A percentile compares a stretch with the other conserved stretches of the same genome.
phyloP scores from a whole-genome alignment of 495 filamentous ascomycete species.

The Pyrenopolyporus hunteri region DNA sequence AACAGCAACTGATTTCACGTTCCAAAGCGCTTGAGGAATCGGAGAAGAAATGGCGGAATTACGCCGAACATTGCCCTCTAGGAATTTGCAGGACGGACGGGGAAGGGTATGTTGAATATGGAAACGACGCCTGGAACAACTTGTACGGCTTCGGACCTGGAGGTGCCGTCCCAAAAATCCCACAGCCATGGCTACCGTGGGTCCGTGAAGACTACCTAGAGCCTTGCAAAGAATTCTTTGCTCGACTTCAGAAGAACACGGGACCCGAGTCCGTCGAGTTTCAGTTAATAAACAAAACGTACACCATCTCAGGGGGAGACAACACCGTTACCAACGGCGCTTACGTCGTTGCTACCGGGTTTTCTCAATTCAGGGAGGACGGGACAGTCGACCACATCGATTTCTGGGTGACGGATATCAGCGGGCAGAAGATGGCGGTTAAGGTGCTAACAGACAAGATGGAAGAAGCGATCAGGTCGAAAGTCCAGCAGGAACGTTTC shows the following conservation, averaged over 20 bases:
- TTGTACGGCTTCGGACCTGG: conserved; percentile 30
- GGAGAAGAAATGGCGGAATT: conserved; percentile 67
- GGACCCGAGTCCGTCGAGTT: conserved; percentile 31
- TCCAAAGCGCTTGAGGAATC: conserved; percentile 63
- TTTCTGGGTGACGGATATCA: conserved; percentile 53
- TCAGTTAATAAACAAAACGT: conserved; percentile 23
- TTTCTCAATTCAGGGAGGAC: conserved; percentile 46
- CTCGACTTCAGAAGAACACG: conserved; percentile 4
- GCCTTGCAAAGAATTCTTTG: conserved; percentile 21
- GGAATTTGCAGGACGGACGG: conserved; percentile 71
- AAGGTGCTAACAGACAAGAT: conserved; percentile 45
- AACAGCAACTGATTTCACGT: conserved; percentile 37
- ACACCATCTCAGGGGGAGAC: conserved; percentile 29
- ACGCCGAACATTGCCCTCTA: conserved; percentile 71
- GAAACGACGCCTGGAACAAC: conserved; percentile 67
- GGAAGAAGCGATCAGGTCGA: conserved; percentile 55
- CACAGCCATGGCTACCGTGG: conserved; percentile 31
- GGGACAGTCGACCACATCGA: conserved; percentile 47
- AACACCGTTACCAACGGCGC: conserved; percentile 27
- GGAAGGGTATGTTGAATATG: conserved; percentile 64
- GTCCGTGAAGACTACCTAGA: conserved; percentile 24
- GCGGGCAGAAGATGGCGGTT: conserved; percentile 47
- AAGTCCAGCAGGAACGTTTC: conserved; percentile 68
- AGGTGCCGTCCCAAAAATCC: not conserved
- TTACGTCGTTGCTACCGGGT: conserved; percentile 18